A percentile compares a stretch with the other conserved stretches of the same genome.
phyloP scores from a whole-genome alignment of 108 stramenopile genomes.

The Pseudonitzschia pungens region DNA sequence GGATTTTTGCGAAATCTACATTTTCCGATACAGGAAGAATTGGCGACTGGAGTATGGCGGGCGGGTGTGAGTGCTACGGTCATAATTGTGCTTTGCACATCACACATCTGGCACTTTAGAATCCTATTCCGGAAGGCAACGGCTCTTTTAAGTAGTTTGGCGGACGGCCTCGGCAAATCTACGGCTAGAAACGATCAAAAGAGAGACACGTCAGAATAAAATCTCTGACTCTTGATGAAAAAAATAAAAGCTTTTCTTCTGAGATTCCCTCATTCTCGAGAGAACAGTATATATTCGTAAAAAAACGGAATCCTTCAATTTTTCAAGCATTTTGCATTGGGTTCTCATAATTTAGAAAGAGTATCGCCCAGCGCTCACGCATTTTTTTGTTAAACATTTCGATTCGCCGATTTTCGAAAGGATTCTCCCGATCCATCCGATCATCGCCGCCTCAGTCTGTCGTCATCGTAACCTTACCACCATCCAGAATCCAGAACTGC shows the following conservation, averaged over 20 bases:
- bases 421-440: not conserved
- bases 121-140: constrained; percentile 9
- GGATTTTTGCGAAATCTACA: not conserved
- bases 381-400: not conserved
- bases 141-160: not conserved
- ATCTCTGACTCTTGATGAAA: not conserved
- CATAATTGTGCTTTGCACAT: not conserved
- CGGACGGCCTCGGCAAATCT: not conserved
- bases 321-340: not conserved
- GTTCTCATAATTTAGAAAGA: not conserved
- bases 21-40: not conserved
- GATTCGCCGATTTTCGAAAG: not conserved
- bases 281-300: not conserved
- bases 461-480: not conserved
- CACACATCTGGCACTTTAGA: constrained; percentile 2
- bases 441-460: not conserved
- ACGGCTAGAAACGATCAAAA: constrained; percentile 6
- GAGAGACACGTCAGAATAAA: not conserved
- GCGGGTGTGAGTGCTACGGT: not conserved
- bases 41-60: not conserved
- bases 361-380: not conserved
- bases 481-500: not conserved
- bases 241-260: not conserved
- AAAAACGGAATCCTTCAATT: not conserved
- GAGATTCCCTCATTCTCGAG: not conserved